These are phyloP conservation scores for Aspergillus cejpii DNA, from an alignment of 2,329 filamentous ascomycete genomes.

Conservation along the genomic window DNA sequence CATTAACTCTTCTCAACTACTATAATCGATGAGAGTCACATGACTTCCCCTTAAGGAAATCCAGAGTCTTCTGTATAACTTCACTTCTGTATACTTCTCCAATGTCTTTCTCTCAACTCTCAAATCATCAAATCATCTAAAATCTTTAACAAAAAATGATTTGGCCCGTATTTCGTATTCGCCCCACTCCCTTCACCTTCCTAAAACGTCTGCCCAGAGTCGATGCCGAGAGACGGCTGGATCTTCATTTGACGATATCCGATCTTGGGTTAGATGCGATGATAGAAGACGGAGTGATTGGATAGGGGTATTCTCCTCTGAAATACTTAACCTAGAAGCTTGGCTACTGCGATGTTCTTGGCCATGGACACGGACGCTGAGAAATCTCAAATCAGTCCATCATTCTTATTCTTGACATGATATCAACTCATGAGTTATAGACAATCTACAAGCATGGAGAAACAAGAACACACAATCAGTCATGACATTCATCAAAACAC, in stretches of 20 bases:
- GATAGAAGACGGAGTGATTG: neutral
- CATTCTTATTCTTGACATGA: neutral
- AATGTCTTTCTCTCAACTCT: too few relatives aligned
- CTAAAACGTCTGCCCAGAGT: conserved; percentile 14
- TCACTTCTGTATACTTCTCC: too few relatives aligned
- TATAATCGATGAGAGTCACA: too few relatives aligned
- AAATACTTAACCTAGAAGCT: neutral
- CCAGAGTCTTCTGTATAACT: too few relatives aligned
- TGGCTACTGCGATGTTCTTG: neutral
- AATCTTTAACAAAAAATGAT: too few relatives aligned
- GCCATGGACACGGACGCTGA: neutral
- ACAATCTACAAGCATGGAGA: too few relatives aligned
- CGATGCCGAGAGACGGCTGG: neutral
- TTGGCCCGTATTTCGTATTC: neutral
- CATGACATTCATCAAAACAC: conserved; percentile 4
- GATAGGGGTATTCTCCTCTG: neutral
- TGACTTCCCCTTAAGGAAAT: too few relatives aligned
- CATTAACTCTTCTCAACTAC: too few relatives aligned
- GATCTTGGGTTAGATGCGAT: neutral
- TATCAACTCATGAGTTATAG: neutral
- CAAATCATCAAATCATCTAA: too few relatives aligned
- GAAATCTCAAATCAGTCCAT: neutral
- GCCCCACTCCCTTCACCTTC: conserved; percentile 23
- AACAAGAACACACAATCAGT: conserved; percentile 1
- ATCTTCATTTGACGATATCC: neutral